phyloP scores from a whole-genome alignment of 2,329 filamentous ascomycete species.

The Trichothecium sympodiale region DNA sequence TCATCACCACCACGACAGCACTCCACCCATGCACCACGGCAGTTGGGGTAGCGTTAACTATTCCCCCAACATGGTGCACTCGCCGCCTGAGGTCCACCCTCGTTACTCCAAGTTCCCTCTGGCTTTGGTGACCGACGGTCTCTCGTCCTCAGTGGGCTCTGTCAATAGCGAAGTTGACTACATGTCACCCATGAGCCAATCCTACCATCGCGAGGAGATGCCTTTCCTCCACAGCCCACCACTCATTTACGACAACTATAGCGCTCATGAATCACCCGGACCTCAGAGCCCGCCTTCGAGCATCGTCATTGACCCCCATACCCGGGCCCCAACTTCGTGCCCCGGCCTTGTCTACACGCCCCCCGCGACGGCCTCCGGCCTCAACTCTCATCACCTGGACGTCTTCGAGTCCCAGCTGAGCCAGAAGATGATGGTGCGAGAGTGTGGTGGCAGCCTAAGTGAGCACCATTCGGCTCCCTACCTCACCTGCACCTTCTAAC shows the following conservation, averaged over 20 bases:
- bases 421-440: conserved; percentile 37
- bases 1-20: conserved; percentile 32
- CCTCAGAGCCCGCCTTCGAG: conserved; percentile 44
- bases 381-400: conserved; percentile 49
- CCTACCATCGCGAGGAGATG: conserved; percentile 45
- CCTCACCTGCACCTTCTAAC: conserved; percentile 25
- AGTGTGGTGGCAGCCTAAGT: conserved; percentile 43
- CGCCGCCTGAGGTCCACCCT: conserved; percentile 16
- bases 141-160: conserved; percentile 43
- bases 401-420: conserved; percentile 44
- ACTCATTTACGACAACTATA: conserved; percentile 46
- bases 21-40: conserved; percentile 26
- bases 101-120: conserved; percentile 34
- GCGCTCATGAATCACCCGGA: conserved; percentile 34
- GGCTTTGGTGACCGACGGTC: conserved; percentile 35
- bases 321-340: conserved; percentile 45
- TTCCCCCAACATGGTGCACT: conserved; percentile 22
- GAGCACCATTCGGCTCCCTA: conserved; percentile 25
- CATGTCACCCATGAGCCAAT: conserved; percentile 47
- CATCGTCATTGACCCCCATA: conserved; percentile 41
- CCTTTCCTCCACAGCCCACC: conserved; percentile 44
- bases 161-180: conserved; percentile 53
- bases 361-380: conserved; percentile 49
- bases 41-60: conserved; percentile 38
- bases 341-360: conserved; percentile 50